Base-by-base conservation (phyloP, 164 flowering plant species). In the Annona squamosa region DNA sequence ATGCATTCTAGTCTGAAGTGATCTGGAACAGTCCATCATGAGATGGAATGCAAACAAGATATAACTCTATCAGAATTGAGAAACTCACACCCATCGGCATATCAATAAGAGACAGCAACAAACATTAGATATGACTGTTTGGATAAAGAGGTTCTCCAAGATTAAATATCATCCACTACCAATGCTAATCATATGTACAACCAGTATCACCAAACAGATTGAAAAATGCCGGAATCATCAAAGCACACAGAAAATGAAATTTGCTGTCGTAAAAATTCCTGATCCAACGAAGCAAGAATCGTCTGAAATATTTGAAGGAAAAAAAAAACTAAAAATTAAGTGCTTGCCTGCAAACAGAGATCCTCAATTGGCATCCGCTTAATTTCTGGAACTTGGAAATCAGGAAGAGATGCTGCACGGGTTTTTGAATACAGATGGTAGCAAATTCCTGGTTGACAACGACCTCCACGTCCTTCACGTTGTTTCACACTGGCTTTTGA, bases 401-500 rank as follows among this genome's bases (percentile, higher is more conserved):
- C 92, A 7, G 86, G 91, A 73, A 96, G 72, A 70, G 98, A 87
- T 56, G 85, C 84, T 46, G 92, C 96, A 67, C 89, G 87, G 65
- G 86, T 68, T 83, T 84, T 91, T 63, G 98, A 89, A 82, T 80
- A 96, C 46, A 96, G 90, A 86, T 96, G 98, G 85, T 89, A 96
- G 77, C 99, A 93, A 13, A 89, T 83, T 63, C 99, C 99, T 13
- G 98, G 86, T 68, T 87, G 97, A 75, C 99, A 96, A 48, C 99
- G 95, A 45, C 99, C 98, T 6, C 98, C 99, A 76, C 97, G 98
- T 12, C 99, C 99, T 74, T 87, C 90, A 62, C 99, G 80, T 77
- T 93, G 98, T 86, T 82, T 96, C 48, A 92, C 94, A 85, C 92
- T 96, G 19, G 99, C 99, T 82, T 92, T 93, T 41, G 99, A 96